These are phyloP conservation scores for Rhynchosporium secalis DNA, from an alignment of 2,329 filamentous ascomycete genomes.

Conservation along the genomic window DNA sequence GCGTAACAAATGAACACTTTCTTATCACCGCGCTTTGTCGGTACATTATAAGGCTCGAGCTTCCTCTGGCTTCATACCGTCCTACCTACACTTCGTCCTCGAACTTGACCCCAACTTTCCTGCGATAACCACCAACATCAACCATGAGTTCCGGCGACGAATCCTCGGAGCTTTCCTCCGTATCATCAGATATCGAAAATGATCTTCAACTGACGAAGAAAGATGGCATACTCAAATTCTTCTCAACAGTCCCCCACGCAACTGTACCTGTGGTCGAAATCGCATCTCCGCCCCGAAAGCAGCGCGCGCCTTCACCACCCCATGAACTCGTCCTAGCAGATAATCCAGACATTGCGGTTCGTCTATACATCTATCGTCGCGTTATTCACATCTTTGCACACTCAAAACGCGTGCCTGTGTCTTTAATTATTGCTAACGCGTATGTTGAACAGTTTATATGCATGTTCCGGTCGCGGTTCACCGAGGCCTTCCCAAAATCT, in stretches of 20 bases:
- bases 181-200: slow-evolving; percentile 55
- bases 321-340: slow-evolving; percentile 90
- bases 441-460: slow-evolving; percentile 76
- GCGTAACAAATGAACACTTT: slow-evolving; percentile 12
- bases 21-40: slow-evolving; percentile 29
- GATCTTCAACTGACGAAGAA: slow-evolving; percentile 53
- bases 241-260: slow-evolving; percentile 53
- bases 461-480: slow-evolving; percentile 95
- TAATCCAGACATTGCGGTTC: slow-evolving; percentile 87
- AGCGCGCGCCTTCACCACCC: slow-evolving; percentile 82
- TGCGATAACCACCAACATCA: slow-evolving; percentile 22
- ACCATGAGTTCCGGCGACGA: slow-evolving; percentile 53
- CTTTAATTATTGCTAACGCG: slow-evolving; percentile 40
- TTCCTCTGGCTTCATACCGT: slow-evolving; percentile 29
- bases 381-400: slow-evolving; percentile 46
- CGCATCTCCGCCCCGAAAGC: slow-evolving; percentile 64
- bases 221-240: slow-evolving; percentile 66
- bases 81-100: not conserved
- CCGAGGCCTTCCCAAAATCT: slow-evolving; percentile 83
- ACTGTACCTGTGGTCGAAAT: slow-evolving; percentile 52
- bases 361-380: slow-evolving; percentile 51
- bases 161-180: slow-evolving; percentile 62
- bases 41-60: slow-evolving; percentile 23
- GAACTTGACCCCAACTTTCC: slow-evolving; percentile 12
- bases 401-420: slow-evolving; percentile 51